These are phyloP conservation scores for Magnusiomyces sp. DNA, from an alignment of 1,139 yeast genomes.

Conservation along the genomic window DNA sequence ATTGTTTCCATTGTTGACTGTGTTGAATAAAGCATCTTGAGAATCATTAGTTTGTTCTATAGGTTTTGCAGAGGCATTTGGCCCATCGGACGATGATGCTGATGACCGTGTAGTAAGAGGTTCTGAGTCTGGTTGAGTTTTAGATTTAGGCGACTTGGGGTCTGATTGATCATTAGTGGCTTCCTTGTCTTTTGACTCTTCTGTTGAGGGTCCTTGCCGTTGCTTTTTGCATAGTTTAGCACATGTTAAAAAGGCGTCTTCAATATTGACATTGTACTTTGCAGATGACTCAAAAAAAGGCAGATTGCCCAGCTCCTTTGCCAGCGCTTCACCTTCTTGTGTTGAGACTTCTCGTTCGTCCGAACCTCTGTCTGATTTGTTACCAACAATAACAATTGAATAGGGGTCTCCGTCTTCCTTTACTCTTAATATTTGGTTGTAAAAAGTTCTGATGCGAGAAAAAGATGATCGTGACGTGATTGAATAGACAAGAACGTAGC, in stretches of 20 bases:
- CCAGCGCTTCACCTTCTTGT: constrained; percentile 73
- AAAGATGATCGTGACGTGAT: constrained; percentile 83
- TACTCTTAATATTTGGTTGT: constrained; percentile 83
- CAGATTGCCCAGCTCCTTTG: constrained; percentile 76
- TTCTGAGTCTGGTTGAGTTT: neutral
- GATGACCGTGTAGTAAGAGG: neutral
- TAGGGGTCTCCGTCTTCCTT: constrained; percentile 46
- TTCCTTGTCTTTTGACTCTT: neutral
- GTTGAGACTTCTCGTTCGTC: constrained; percentile 67
- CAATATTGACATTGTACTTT: constrained; percentile 80
- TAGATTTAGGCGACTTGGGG: neutral
- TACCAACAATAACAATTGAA: constrained; percentile 84
- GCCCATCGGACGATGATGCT: neutral
- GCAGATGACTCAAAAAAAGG: constrained; percentile 93
- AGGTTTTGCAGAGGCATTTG: neutral
- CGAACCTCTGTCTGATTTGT: constrained; percentile 59
- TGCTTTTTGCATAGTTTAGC: constrained; percentile 58
- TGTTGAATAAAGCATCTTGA: too few species aligned
- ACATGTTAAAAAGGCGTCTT: constrained; percentile 80
- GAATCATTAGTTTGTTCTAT: neutral
- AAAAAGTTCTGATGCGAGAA: constrained; percentile 68
- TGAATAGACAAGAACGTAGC: constrained; percentile 79
- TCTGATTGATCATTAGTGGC: neutral
- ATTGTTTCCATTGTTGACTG: neutral
- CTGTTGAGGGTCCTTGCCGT: constrained; percentile 3